Percentiles rank a stretch among this genome's conserved stretches.
Evolutionary conservation across 352 stramenopile species (phyloP).

Genomic region (Discostella stelligera): DNA sequence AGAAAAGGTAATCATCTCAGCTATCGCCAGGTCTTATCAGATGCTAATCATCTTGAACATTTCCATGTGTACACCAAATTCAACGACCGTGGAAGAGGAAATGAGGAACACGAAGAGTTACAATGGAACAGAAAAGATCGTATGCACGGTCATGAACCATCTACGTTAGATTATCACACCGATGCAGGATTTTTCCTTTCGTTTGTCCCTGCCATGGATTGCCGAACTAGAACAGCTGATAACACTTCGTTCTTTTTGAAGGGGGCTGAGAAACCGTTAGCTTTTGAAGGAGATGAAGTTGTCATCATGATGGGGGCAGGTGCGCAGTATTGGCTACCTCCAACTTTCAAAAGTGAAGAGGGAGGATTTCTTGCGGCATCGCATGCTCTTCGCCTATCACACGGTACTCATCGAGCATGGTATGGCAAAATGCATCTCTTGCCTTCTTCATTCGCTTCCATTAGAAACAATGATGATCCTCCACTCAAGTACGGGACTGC

Average conservation of each 20-base stretch:
- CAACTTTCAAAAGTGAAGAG: slow-evolving; percentile 3
- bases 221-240: slow-evolving; percentile 38
- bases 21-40: slow-evolving; percentile 41
- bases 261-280: slow-evolving; percentile 20
- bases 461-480: background rate
- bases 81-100: slow-evolving; percentile 3
- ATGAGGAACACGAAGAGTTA: background rate
- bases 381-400: slow-evolving; percentile 59
- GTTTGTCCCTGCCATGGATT: slow-evolving; percentile 68
- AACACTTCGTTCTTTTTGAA: slow-evolving; percentile 58
- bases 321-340: slow-evolving; percentile 61
- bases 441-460: slow-evolving; percentile 2
- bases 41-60: slow-evolving; percentile 69
- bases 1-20: slow-evolving; percentile 13
- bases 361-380: slow-evolving; percentile 49
- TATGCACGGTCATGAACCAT: background rate
- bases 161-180: slow-evolving; percentile 59
- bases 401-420: slow-evolving; percentile 51
- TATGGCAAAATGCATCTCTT: slow-evolving; percentile 76
- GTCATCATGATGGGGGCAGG: slow-evolving; percentile 68
- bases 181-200: slow-evolving; percentile 74
- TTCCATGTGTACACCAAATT: slow-evolving; percentile 72
- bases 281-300: slow-evolving; percentile 56
- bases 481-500: too few relatives aligned
- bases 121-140: background rate